Conservation (phyloP, 176 grass and related monocot species). For the Coix lacrymajobi region DNA sequence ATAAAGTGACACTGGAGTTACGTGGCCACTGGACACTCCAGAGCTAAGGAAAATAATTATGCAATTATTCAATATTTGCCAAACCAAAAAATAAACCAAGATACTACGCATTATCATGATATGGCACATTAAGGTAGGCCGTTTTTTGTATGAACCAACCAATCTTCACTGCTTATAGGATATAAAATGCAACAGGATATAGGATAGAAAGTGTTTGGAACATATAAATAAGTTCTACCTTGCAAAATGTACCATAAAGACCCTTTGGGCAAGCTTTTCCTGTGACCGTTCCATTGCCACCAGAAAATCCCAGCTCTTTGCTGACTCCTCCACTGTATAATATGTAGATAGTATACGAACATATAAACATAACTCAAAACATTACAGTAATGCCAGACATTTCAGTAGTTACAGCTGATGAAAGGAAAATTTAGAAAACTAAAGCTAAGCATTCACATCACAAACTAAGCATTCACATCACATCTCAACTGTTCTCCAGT, state of each 20-base stretch:
- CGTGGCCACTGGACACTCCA: not conserved
- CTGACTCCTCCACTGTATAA: slow-evolving; percentile 74
- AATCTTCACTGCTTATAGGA: not conserved
- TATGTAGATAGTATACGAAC: not conserved
- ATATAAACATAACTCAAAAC: not conserved
- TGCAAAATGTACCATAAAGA: slow-evolving; percentile 98
- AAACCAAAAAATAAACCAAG: not conserved
- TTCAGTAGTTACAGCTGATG: not conserved
- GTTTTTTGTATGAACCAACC: not conserved
- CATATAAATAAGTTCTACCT: slow-evolving; percentile 55
- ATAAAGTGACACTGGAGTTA: slow-evolving; percentile 2
- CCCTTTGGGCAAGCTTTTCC: slow-evolving; percentile 93
- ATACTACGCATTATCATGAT: not conserved
- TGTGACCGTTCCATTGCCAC: slow-evolving; percentile 90
- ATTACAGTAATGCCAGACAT: not conserved
- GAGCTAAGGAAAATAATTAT: not conserved
- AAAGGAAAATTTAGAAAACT: slow-evolving; percentile 2
- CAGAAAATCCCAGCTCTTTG: slow-evolving; percentile 63
- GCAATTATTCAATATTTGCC: not conserved
- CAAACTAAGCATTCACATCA: slow-evolving; percentile 5
- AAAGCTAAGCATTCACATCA: not conserved
- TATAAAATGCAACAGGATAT: not conserved
- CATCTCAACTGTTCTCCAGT: not conserved
- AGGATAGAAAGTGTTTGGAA: not conserved
- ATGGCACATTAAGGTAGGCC: not conserved